phyloP scores from a whole-genome alignment of 257 asterid species.

The Fraxinus americana region DNA sequence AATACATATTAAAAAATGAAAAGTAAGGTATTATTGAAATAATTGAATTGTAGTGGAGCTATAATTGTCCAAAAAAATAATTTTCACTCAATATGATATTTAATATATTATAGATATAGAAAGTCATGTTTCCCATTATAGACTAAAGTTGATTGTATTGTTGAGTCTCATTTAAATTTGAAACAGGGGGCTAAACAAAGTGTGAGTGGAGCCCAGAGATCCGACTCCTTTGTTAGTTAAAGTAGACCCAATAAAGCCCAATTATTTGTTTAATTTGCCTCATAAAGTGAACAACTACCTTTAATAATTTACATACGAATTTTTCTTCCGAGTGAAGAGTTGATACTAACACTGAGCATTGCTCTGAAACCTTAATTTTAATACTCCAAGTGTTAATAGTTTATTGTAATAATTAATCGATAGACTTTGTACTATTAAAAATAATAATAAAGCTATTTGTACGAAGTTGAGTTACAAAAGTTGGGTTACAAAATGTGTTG shows the following conservation, averaged over 20 bases:
- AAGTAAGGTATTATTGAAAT: no score
- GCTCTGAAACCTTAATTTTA: neutral
- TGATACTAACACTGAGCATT: neutral
- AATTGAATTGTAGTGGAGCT: no score
- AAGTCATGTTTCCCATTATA: no score
- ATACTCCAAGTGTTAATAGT: neutral
- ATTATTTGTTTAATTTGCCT: slow-evolving; percentile 23
- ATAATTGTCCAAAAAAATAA: no score
- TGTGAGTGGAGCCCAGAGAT: slow-evolving; percentile 35
- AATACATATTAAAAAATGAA: no score
- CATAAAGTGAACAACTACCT: slow-evolving; percentile 19
- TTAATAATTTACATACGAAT: neutral
- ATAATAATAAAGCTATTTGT: neutral
- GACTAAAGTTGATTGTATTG: no score
- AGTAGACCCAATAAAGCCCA: slow-evolving; percentile 34
- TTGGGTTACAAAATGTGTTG: no score
- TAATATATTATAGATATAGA: no score
- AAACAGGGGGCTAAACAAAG: slow-evolving; percentile 33
- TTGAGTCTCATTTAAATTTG: no score
- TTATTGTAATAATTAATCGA: neutral
- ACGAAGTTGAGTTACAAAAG: no score
- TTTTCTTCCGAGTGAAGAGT: neutral
- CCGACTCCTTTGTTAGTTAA: slow-evolving; percentile 32
- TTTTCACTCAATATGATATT: no score
- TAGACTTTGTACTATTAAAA: neutral